phyloP scores from a whole-genome alignment of 179 eudicot genomes.

The Vitellaria paradoxa region DNA sequence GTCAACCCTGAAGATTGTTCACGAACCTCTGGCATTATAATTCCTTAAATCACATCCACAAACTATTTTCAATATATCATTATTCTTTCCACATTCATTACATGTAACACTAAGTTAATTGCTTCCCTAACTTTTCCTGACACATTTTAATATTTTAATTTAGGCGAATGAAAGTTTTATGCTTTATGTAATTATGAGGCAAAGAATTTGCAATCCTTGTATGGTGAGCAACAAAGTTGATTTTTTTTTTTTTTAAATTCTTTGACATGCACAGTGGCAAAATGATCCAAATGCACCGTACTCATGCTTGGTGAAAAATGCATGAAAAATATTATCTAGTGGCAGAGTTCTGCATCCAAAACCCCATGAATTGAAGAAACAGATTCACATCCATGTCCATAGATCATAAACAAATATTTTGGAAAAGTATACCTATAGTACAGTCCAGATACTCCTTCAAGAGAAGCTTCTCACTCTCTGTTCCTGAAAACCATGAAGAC shows the following conservation, averaged over 20 bases:
- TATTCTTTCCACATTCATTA: neutral
- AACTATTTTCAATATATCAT: neutral
- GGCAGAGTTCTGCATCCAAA: neutral
- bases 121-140: neutral
- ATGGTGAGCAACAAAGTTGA: too few species aligned
- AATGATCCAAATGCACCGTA: neutral
- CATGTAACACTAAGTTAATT: neutral
- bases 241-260: too few species aligned
- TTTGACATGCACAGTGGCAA: too few species aligned
- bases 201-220: too few species aligned
- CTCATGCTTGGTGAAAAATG: neutral
- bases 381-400: neutral
- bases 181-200: too few species aligned
- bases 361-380: neutral
- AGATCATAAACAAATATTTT: conserved; percentile 5
- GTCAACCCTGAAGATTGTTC: neutral
- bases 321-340: neutral
- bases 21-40: neutral
- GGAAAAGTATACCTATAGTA: conserved; percentile 50
- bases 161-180: too few species aligned
- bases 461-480: conserved; percentile 46
- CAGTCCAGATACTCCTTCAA: conserved; percentile 70
- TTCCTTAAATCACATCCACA: neutral
- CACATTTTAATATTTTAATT: neutral
- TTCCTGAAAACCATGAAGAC: conserved; percentile 88